Percentiles rank a stretch among this genome's conserved stretches.
phyloP scores from a whole-genome alignment of 2,329 filamentous ascomycete species.

The Fusarium pininemorale region DNA sequence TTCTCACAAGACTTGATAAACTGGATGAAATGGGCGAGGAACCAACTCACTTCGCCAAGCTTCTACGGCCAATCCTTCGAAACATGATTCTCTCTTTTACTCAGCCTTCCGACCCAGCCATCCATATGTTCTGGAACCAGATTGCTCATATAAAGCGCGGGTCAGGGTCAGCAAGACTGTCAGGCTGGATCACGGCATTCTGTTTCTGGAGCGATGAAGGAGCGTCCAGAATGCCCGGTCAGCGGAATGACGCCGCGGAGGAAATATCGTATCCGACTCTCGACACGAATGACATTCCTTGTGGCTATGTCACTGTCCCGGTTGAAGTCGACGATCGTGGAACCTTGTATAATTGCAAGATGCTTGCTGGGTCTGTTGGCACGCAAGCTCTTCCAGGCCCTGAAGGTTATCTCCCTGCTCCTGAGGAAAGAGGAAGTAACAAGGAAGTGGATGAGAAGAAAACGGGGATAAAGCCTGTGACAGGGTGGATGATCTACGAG shows the following conservation, averaged over 20 bases:
- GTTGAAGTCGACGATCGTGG: fast-evolving
- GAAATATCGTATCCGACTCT: neutral
- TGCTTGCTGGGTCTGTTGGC: neutral
- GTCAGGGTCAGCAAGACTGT: neutral
- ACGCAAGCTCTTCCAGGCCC: neutral
- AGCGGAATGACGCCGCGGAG: fast-evolving
- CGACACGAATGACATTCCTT: fast-evolving
- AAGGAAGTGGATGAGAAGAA: neutral
- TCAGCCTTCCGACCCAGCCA: neutral
- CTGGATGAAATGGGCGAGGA: neutral
- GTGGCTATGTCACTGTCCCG: neutral
- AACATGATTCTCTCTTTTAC: neutral
- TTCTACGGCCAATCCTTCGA: neutral
- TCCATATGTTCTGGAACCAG: neutral
- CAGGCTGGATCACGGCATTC: neutral
- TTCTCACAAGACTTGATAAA: neutral
- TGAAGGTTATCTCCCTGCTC: neutral
- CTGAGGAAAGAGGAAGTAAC: fast-evolving
- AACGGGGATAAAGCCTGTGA: neutral
- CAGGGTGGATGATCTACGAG: slow-evolving; percentile 1
- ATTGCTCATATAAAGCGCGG: fast-evolving
- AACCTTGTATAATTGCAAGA: neutral
- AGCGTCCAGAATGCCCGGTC: neutral
- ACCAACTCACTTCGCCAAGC: neutral
- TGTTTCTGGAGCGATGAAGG: neutral